phyloP scores from a whole-genome alignment of 495 filamentous ascomycete species.

The Aspergillus haitiensis region DNA sequence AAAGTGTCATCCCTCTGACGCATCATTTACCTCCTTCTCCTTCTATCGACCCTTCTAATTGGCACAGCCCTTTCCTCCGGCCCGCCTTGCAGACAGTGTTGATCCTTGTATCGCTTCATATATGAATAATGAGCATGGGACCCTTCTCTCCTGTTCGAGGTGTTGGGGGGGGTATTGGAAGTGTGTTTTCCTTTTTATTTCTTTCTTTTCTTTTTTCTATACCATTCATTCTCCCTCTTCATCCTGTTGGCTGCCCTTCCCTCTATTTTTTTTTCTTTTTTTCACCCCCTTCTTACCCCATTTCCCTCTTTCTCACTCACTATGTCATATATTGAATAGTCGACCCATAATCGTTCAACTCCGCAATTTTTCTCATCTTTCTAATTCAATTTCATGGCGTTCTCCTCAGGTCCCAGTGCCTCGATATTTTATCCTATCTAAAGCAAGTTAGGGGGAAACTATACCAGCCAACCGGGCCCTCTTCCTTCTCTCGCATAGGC shows the following conservation, averaged over 20 bases:
- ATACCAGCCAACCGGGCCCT: not conserved
- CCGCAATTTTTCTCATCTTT: not conserved
- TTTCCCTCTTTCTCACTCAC: slow-evolving; percentile 1
- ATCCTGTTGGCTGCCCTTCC: not conserved
- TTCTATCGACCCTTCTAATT: slow-evolving; percentile 4
- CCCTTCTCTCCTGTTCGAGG: not conserved
- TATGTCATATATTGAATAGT: not conserved
- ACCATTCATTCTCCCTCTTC: not conserved
- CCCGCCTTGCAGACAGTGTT: slow-evolving; percentile 14
- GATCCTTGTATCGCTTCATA: slow-evolving; percentile 5
- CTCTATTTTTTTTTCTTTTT: not conserved
- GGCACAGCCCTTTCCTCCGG: slow-evolving; percentile 7
- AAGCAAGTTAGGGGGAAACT: slow-evolving; percentile 1
- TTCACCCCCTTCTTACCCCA: not conserved
- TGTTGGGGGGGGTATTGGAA: not conserved
- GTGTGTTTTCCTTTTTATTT: not conserved
- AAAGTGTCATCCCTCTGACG: slow-evolving; percentile 6
- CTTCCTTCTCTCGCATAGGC: not conserved
- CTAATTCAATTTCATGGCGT: slow-evolving; percentile 3
- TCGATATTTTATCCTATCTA: slow-evolving; percentile 3
- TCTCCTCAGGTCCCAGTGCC: not conserved
- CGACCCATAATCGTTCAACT: slow-evolving; percentile 3
- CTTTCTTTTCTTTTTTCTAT: not conserved
- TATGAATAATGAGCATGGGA: slow-evolving; percentile 3
- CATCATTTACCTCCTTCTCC: slow-evolving; percentile 3